Evolutionary conservation across 2,329 filamentous ascomycete species (phyloP).

Genomic region (Cytospora schulzeri): DNA sequence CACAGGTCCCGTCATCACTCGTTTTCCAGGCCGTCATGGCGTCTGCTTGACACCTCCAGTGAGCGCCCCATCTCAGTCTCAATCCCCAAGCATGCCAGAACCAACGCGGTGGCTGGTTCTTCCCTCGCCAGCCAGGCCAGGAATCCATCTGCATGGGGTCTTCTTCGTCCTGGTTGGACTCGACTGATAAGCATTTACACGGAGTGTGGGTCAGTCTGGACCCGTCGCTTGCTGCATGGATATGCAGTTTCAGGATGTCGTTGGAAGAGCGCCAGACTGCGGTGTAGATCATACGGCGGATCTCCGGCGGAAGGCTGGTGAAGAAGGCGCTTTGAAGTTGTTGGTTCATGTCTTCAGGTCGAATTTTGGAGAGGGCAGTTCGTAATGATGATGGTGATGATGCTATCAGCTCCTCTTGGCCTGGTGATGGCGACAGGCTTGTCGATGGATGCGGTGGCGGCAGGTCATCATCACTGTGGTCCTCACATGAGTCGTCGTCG

Average conservation of each 20-base stretch:
- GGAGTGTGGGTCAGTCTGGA: slow-evolving; percentile 18
- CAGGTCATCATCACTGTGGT: not conserved
- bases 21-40: slow-evolving; percentile 31
- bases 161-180: slow-evolving; percentile 14
- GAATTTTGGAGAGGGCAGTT: too few relatives aligned
- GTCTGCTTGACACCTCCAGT: slow-evolving; percentile 33
- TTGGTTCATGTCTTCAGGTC: slow-evolving; percentile 1
- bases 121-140: slow-evolving; percentile 23
- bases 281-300: slow-evolving; percentile 28
- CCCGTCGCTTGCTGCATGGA: slow-evolving; percentile 18
- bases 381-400: not conserved
- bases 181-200: slow-evolving; percentile 6
- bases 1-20: slow-evolving; percentile 16
- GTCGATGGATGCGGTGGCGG: not conserved
- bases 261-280: slow-evolving; percentile 22
- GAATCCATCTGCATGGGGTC: slow-evolving; percentile 25
- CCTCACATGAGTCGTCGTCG: not conserved
- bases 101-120: slow-evolving; percentile 29
- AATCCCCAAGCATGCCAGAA: slow-evolving; percentile 32
- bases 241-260: slow-evolving; percentile 24
- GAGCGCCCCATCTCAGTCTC: slow-evolving; percentile 32
- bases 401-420: not conserved
- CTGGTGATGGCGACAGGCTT: not conserved
- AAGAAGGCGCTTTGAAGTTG: slow-evolving; percentile 31
- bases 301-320: slow-evolving; percentile 25